These are phyloP conservation scores for Parascedosporium putredinis DNA, from an alignment of 2,329 filamentous ascomycete species.

Conservation along the genomic window DNA sequence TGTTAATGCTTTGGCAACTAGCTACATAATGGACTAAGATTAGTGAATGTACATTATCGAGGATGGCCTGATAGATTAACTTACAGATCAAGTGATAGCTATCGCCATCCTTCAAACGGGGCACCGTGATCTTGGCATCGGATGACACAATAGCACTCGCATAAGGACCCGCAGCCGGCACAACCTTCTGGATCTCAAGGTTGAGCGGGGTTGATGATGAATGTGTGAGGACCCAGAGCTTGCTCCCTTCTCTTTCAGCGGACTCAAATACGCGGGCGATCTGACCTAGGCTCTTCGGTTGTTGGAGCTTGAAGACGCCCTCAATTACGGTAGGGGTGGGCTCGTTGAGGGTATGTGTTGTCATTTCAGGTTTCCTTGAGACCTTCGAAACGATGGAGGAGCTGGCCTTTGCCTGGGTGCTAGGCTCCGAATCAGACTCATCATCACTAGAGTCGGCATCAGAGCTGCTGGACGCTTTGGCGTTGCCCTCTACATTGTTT, in stretches of 20 bases:
- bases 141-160: background rate
- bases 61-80: background rate
- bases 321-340: constrained; percentile 5
- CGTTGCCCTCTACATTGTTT: background rate
- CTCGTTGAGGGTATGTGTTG: background rate
- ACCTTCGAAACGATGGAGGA: background rate
- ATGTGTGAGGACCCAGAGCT: constrained; percentile 5
- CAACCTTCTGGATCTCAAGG: constrained; percentile 5
- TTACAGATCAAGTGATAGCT: constrained; percentile 5
- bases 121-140: constrained; percentile 1
- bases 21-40: background rate
- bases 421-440: background rate
- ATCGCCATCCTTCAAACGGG: background rate
- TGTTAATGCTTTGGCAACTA: constrained; percentile 5
- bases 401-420: background rate
- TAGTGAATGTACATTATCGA: too few species aligned
- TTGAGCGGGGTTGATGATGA: constrained; percentile 4
- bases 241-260: background rate
- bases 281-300: constrained; percentile 3
- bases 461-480: background rate
- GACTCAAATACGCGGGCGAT: background rate
- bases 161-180: background rate
- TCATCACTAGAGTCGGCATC: background rate
- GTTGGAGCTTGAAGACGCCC: constrained; percentile 7
- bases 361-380: background rate